A percentile compares a stretch with the other conserved stretches of the same genome.
Conservation (phyloP, 345 rosid species). For the Gossypium stocksii region DNA sequence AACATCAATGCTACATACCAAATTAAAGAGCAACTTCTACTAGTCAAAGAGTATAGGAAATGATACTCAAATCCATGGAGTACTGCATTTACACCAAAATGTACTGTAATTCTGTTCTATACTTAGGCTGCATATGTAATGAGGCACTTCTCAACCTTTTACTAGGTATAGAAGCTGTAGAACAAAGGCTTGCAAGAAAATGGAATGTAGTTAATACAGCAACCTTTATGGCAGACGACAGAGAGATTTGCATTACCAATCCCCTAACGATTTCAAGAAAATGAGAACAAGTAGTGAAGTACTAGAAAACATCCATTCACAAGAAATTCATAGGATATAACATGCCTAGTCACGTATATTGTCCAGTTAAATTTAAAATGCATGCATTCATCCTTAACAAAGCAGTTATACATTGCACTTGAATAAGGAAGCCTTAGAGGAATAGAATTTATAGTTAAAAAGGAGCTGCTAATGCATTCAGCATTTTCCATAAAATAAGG, state of each 20-base stretch:
- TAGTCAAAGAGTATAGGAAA: not conserved
- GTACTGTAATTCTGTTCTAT: not conserved
- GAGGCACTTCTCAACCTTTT: not conserved
- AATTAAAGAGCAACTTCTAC: not conserved
- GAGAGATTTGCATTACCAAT: not conserved
- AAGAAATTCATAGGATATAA: not conserved
- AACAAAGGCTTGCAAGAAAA: not conserved
- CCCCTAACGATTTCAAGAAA: not conserved
- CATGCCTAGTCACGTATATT: not conserved
- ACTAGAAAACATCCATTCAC: not conserved
- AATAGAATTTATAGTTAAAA: not conserved
- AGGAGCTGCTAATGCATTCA: not conserved
- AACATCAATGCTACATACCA: not conserved
- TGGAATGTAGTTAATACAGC: not conserved
- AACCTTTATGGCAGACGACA: not conserved
- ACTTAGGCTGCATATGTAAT: not conserved
- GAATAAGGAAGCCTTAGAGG: not conserved
- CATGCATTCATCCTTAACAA: not conserved
- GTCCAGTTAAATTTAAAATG: not conserved
- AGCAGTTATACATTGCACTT: not conserved
- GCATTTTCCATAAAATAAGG: not conserved
- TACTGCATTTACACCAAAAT: not conserved
- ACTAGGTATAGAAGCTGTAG: not conserved
- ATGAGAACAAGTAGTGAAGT: not conserved
- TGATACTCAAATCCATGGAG: not conserved